Evolutionary conservation across 2,329 filamentous ascomycete genomes (phyloP), one percentile per base, ranked within the genome.

Genomic region (Neofusicoccum cordaticola): DNA sequence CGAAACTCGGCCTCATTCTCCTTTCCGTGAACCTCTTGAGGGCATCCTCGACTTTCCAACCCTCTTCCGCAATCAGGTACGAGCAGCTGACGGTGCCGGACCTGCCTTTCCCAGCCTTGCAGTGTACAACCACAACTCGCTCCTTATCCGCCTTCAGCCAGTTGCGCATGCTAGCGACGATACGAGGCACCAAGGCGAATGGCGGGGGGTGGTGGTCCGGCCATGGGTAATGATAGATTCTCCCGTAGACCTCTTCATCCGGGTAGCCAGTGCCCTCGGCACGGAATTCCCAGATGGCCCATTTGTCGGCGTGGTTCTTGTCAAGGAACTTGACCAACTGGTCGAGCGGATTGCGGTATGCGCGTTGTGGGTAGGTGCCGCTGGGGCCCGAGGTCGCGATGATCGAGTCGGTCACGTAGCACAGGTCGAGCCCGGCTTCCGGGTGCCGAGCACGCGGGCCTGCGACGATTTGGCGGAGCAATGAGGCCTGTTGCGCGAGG

Each of bases 261-360:
- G 93, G 93, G 72, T 99, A 99, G 1, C 95, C 95, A 0, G 95
- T 97, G 4, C 95, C 95, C 76, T 99, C 95, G 41, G 93, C 95
- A 51, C 95, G 89, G 71, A 99, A 99, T 79, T 99, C 95, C 92
- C 94, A 99, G 72, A 99, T 97, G 2, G 90, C 88, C 95, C 95
- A 99, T 68, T 95, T 82, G 31, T 87, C 80, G 34, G 85, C 89
- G 78, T 99, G 95, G 72, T 93, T 92, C 50, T 84, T 81, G 78
- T 98, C 92, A 67, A 99, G 88, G 75, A 94, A 99, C 68, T 86
- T 85, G 66, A 98, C 92, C 22, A 99, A 86, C 44, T 89, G 86
- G 73, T 96, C 90, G 57, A 97, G 88, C 0, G 94, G 94, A 74
- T 97, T 99, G 73, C 95, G 91, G 79, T 98, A 99, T 66, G 92